Evolutionary conservation across 2,329 filamentous ascomycete genomes (phyloP), one percentile per base, ranked within the genome.

Genomic region (Colletotrichum sp.): DNA sequence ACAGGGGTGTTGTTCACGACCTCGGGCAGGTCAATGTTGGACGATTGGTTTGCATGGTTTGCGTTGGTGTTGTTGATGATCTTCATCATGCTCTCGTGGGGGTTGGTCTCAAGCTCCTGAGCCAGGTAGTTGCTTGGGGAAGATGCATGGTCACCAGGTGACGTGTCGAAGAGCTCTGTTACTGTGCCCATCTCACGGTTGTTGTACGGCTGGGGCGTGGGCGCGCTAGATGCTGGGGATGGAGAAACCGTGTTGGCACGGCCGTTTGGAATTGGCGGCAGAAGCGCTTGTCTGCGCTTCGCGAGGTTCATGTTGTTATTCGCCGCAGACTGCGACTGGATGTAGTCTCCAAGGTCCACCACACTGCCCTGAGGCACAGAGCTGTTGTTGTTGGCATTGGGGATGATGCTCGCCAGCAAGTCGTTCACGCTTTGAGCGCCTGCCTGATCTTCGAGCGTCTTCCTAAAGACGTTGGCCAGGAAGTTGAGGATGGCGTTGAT

Each of bases 401-500:
- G 92, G 73, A 97, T 93, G 75, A 95, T 91, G 78, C 92, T 93
- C 6, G 93, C 92, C 82, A 99, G 95, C 82, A 98, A 93, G 79
- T 98, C 96, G 72, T 94, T 93, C 57, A 99, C 91, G 76, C 95
- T 96, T 81, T 95, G 92, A 2, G 92, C 89, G 21, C 91, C 91
- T 36, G 93, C 93, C 80, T 96, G 94, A 44, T 96, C 95, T 82
- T 98, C 96, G 66, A 99, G 87, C 78, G 95, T 98, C 81, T 98
- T 94, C 78, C 98, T 94, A 86, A 99, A 99, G 57, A 99, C 96
- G 15, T 98, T 99, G 62, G 96, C 97, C 24, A 99, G 90, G 84
- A 99, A 99, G 66, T 96, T 98, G 57, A 99, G 90, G 77, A 99
- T 99, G n/a, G 96, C 96, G 82, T 98, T 99, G 85, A 99, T 99